A percentile compares a stretch with the other conserved stretches of the same genome.
These are phyloP conservation scores for Lactifluus piperatus DNA, from an alignment of 768 basidiomycete genomes.

Conservation along the genomic window DNA sequence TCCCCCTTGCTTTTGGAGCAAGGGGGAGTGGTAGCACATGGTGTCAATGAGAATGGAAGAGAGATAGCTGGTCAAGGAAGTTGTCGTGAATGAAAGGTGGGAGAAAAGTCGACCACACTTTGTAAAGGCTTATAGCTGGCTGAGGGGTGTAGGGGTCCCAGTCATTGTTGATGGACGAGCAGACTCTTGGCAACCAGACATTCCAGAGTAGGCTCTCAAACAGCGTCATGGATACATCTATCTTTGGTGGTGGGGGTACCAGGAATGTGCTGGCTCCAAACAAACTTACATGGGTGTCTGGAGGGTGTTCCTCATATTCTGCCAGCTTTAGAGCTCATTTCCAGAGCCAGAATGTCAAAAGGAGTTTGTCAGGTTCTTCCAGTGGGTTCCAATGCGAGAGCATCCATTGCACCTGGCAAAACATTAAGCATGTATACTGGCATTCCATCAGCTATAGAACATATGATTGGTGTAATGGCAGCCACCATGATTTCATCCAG, in stretches of 20 bases:
- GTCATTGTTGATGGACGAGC: constrained; percentile 89
- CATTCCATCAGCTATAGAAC: constrained; percentile 16
- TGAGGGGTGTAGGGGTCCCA: constrained; percentile 72
- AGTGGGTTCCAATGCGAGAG: constrained; percentile 79
- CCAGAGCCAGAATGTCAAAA: constrained; percentile 64
- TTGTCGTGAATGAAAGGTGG: constrained; percentile 92
- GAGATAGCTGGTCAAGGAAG: constrained; percentile 93
- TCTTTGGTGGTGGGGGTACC: constrained; percentile 25
- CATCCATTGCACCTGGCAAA: constrained; percentile 52
- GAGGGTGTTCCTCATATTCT: constrained; percentile 32
- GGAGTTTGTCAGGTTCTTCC: constrained; percentile 56
- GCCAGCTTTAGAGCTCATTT: constrained; percentile 56
- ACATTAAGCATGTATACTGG: not conserved
- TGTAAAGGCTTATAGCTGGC: constrained; percentile 75
- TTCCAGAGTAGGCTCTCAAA: constrained; percentile 95
- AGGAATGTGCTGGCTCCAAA: constrained; percentile 41
- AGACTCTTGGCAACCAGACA: constrained; percentile 91
- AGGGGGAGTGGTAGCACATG: too few relatives aligned
- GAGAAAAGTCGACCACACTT: constrained; percentile 80
- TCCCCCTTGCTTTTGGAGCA: too few relatives aligned
- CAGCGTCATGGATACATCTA: constrained; percentile 75
- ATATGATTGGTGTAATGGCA: constrained; percentile 72
- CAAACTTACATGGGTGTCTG: constrained; percentile 41
- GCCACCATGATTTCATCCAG: constrained; percentile 92
- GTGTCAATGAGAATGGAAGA: too few relatives aligned